These are phyloP conservation scores for Terana coerulea DNA, from an alignment of 768 basidiomycete genomes.

Conservation along the genomic window DNA sequence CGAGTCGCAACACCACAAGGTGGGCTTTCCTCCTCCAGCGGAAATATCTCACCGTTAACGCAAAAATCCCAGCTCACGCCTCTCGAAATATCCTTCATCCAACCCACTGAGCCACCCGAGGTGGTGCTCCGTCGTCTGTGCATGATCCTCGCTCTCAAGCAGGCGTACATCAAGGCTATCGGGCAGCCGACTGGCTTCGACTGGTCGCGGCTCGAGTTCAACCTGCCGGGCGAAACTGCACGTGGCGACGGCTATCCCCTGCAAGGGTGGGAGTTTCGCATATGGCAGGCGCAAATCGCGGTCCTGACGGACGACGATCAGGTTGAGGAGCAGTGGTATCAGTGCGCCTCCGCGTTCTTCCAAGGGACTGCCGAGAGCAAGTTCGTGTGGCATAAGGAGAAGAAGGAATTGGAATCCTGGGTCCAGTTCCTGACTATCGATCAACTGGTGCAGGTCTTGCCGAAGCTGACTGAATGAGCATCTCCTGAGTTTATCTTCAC, in stretches of 20 bases:
- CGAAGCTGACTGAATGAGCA: slow-evolving; percentile 65
- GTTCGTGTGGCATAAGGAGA: slow-evolving; percentile 69
- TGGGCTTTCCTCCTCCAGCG: slow-evolving; percentile 27
- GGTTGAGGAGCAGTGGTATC: slow-evolving; percentile 64
- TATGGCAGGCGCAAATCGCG: slow-evolving; percentile 72
- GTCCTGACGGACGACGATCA: slow-evolving; percentile 50
- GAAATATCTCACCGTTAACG: neutral
- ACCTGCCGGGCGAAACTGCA: slow-evolving; percentile 60
- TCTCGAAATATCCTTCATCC: slow-evolving; percentile 51
- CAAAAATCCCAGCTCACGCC: slow-evolving; percentile 45
- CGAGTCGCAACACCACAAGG: slow-evolving; percentile 75
- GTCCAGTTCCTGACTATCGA: slow-evolving; percentile 83
- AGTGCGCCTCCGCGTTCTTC: slow-evolving; percentile 77
- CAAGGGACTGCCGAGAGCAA: slow-evolving; percentile 59
- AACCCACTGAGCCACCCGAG: slow-evolving; percentile 52
- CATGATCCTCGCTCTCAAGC: slow-evolving; percentile 75
- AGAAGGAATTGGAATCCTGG: slow-evolving; percentile 70
- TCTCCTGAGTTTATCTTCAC: too few relatives aligned
- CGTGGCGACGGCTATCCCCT: slow-evolving; percentile 66
- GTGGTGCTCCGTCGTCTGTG: slow-evolving; percentile 69
- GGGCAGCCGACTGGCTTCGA: slow-evolving; percentile 81
- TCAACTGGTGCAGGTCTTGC: slow-evolving; percentile 75
- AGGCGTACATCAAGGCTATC: slow-evolving; percentile 80
- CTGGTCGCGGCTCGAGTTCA: slow-evolving; percentile 77
- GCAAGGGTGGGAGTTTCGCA: slow-evolving; percentile 82